A percentile compares a stretch with the other conserved stretches of the same genome.
Conservation (phyloP, 768 basidiomycete genomes). For the Calocybe indica region DNA sequence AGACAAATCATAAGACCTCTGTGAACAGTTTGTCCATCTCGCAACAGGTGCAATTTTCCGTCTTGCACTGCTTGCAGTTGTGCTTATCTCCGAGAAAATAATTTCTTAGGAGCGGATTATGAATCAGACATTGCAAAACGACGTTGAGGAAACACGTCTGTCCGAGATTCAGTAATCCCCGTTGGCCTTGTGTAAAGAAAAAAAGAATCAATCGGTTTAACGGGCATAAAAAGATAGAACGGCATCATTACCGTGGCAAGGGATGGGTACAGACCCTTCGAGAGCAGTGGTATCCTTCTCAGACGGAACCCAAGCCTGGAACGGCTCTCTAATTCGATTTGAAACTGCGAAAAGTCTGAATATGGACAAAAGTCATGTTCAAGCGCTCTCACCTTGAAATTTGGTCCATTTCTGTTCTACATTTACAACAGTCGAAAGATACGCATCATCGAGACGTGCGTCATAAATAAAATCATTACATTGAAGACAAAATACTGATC, state of each 20-base stretch:
- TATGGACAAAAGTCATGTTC: not conserved
- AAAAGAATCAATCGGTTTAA: no score
- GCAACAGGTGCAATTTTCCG: slow-evolving; percentile 77
- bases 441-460: slow-evolving; percentile 39
- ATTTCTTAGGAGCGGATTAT: slow-evolving; percentile 85
- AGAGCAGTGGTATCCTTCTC: slow-evolving; percentile 37
- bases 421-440: slow-evolving; percentile 36
- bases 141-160: slow-evolving; percentile 95
- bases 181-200: slow-evolving; percentile 44
- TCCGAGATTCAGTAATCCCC: slow-evolving; percentile 82
- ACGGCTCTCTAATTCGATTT: slow-evolving; percentile 19
- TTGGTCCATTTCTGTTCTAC: slow-evolving; percentile 57
- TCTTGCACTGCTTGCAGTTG: slow-evolving; percentile 64
- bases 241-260: slow-evolving; percentile 63
- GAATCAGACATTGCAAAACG: slow-evolving; percentile 81
- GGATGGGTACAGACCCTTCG: slow-evolving; percentile 41
- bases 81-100: slow-evolving; percentile 92
- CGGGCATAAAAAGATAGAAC: not conserved
- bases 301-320: slow-evolving; percentile 31
- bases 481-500: slow-evolving; percentile 65
- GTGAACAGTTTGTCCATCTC: slow-evolving; percentile 88
- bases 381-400: slow-evolving; percentile 44
- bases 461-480: slow-evolving; percentile 78
- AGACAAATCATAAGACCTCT: slow-evolving; percentile 41
- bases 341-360: not conserved